phyloP scores from a whole-genome alignment of 192 early-diverging fungal species.

The Linnemannia exigua region DNA sequence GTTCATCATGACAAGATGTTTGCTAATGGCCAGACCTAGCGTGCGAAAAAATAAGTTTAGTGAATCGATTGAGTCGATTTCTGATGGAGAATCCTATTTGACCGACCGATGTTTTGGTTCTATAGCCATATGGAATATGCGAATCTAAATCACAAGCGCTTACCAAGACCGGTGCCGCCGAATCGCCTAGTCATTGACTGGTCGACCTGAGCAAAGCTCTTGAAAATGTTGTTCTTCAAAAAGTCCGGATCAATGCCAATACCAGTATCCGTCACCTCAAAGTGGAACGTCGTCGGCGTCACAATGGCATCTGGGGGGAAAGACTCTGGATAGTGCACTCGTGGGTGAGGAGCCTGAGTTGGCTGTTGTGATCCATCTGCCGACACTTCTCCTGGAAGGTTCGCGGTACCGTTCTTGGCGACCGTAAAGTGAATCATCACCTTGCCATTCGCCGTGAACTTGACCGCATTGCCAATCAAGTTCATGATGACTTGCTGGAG shows the following conservation, averaged over 20 bases:
- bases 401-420: not conserved
- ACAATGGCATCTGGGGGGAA: conserved; percentile 34
- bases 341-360: conserved; percentile 10
- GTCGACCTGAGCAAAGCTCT: conserved; percentile 81
- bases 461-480: conserved; percentile 67
- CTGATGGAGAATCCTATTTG: not conserved
- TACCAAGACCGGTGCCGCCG: conserved; percentile 79
- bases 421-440: conserved; percentile 30
- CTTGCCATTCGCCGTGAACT: conserved; percentile 64
- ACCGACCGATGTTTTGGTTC: not conserved
- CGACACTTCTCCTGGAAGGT: not conserved
- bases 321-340: not conserved
- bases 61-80: not conserved
- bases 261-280: conserved; percentile 79
- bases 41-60: no score
- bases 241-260: conserved; percentile 81
- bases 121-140: no score
- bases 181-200: conserved; percentile 78
- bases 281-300: conserved; percentile 57
- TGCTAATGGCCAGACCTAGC: conserved; percentile 81
- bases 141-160: not conserved
- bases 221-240: conserved; percentile 72
- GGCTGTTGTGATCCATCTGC: not conserved
- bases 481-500: conserved; percentile 64
- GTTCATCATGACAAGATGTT: conserved; percentile 77